Evolutionary conservation across 2,329 filamentous ascomycete species (phyloP).

Genomic region (Neopestalotiopsis sp.): DNA sequence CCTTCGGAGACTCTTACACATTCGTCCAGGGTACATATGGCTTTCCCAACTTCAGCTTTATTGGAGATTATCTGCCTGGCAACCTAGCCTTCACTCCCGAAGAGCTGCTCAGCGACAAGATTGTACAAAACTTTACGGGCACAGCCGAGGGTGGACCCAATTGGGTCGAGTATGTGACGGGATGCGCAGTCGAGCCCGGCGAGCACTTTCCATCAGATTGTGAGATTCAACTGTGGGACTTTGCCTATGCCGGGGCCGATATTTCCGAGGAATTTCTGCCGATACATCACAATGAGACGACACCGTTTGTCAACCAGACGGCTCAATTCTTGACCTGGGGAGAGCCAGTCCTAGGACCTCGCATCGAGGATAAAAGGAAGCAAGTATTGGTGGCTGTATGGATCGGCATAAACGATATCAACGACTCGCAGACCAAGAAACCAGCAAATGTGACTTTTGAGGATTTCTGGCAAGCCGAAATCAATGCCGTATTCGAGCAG

Average conservation of each 20-base stretch:
- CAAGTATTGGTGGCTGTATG: constrained; percentile 51
- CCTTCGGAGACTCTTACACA: constrained; percentile 2
- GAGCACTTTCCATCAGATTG: constrained; percentile 48
- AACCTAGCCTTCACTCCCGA: constrained; percentile 45
- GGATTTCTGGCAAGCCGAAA: constrained; percentile 48
- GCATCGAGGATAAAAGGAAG: constrained; percentile 1
- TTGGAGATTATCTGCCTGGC: constrained; percentile 44
- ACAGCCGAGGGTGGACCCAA: constrained; percentile 57
- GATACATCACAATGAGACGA: constrained; percentile 55
- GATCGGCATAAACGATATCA: constrained; percentile 64
- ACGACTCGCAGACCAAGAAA: constrained; percentile 46
- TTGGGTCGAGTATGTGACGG: constrained; percentile 58
- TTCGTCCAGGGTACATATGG: constrained; percentile 1
- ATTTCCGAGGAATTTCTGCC: constrained; percentile 48
- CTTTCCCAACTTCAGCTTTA: constrained; percentile 37
- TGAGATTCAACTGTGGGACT: constrained; percentile 57
- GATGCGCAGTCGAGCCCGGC: constrained; percentile 49
- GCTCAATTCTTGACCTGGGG: constrained; percentile 50
- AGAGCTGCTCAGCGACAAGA: constrained; percentile 46
- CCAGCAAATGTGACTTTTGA: constrained; percentile 47
- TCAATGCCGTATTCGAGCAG: constrained; percentile 43
- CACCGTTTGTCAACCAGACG: constrained; percentile 53
- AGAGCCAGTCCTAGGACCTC: constrained; percentile 39
- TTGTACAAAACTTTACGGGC: constrained; percentile 49
- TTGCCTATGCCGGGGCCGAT: constrained; percentile 58